Conservation (phyloP, 495 filamentous ascomycete species). For the Penicillium tannophilum region DNA sequence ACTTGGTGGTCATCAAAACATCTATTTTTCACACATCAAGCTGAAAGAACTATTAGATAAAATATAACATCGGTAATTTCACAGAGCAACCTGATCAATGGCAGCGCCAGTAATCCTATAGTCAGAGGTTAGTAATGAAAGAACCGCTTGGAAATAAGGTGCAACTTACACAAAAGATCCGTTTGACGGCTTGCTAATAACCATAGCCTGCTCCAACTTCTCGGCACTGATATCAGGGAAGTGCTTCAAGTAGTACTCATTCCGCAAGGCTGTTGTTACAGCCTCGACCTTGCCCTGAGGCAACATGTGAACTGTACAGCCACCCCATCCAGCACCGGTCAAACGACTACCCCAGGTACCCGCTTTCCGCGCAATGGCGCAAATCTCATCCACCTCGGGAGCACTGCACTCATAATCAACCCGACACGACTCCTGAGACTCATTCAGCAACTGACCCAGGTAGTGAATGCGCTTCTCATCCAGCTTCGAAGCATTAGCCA, state of each 20-base stretch:
- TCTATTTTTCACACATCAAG: background rate
- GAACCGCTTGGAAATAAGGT: background rate
- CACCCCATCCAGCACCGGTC: constrained; percentile 96
- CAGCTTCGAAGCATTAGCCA: constrained; percentile 54
- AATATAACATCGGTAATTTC: background rate
- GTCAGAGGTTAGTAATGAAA: constrained; percentile 15
- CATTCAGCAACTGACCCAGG: constrained; percentile 85
- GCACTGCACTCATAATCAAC: constrained; percentile 88
- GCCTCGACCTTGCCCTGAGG: constrained; percentile 81
- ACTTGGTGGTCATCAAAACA: background rate
- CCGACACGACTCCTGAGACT: constrained; percentile 83
- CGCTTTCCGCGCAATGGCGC: constrained; percentile 70
- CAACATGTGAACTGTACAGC: constrained; percentile 91
- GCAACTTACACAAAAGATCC: constrained; percentile 49
- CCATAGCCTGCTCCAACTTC: constrained; percentile 76
- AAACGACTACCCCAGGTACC: constrained; percentile 84
- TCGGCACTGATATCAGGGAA: constrained; percentile 70
- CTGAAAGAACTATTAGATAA: background rate
- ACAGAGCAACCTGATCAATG: constrained; percentile 39
- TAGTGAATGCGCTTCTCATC: constrained; percentile 63
- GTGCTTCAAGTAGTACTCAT: constrained; percentile 77
- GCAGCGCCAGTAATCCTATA: constrained; percentile 46
- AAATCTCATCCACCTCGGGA: constrained; percentile 85
- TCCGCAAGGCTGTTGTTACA: constrained; percentile 74
- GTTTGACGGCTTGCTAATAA: constrained; percentile 78